These are phyloP conservation scores for Arthrobotrys conoides DNA, from an alignment of 2,329 filamentous ascomycete species.

Conservation along the genomic window DNA sequence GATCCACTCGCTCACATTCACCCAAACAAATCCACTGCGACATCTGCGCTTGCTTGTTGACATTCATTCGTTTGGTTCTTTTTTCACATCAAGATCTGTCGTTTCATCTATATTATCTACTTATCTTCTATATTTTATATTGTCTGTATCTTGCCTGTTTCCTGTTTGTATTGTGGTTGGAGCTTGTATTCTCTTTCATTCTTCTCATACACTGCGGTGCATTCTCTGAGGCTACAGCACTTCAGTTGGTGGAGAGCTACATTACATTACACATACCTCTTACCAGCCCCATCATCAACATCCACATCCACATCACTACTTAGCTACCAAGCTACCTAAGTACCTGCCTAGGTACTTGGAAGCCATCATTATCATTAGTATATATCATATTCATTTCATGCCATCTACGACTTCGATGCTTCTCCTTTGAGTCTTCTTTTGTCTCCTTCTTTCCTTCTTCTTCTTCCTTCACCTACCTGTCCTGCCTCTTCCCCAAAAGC, in stretches of 20 bases:
- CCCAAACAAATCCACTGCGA: neutral
- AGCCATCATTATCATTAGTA: too few species aligned
- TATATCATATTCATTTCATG: neutral
- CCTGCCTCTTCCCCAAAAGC: neutral
- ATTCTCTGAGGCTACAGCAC: too few species aligned
- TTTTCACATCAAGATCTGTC: conserved; percentile 2
- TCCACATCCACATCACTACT: neutral
- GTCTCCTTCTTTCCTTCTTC: neutral
- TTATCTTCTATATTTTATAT: too few species aligned
- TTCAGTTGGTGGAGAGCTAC: too few species aligned
- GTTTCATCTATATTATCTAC: neutral
- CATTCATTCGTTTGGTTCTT: conserved; percentile 34
- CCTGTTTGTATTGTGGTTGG: too few species aligned
- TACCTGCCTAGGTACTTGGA: too few species aligned
- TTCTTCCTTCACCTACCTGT: too few species aligned
- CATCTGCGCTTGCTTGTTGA: conserved; percentile 1
- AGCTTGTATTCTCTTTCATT: neutral
- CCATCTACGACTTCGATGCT: conserved; percentile 23
- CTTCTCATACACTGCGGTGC: too few species aligned
- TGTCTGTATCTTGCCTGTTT: too few species aligned
- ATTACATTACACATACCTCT: too few species aligned
- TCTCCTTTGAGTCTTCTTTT: conserved; percentile 7
- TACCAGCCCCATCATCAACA: conserved; percentile 1
- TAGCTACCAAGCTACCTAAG: too few species aligned
- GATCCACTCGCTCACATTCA: conserved; percentile 33